Conservation (phyloP, 1,284 basidiomycete species). For the Microbotryum violaceum region DNA sequence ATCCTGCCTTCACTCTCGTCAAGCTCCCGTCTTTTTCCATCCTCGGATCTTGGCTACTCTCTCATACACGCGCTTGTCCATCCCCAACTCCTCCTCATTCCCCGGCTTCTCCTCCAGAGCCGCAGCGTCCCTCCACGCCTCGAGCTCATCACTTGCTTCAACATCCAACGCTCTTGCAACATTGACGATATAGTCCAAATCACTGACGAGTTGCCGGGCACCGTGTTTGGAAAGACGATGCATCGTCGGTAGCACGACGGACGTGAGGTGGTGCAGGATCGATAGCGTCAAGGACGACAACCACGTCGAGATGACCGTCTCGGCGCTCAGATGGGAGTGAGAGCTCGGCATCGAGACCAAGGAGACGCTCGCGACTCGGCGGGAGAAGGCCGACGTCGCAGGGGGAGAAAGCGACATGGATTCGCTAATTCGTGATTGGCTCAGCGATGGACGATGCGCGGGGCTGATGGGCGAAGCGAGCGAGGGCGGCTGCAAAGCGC, state of each 20-base stretch:
- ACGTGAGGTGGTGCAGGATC: conserved; percentile 64
- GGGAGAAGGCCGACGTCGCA: conserved; percentile 7
- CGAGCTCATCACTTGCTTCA: conserved; percentile 48
- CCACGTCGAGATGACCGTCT: conserved; percentile 78
- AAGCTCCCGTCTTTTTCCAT: not conserved
- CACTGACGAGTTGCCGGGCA: conserved; percentile 73
- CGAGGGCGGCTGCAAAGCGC: conserved; percentile 25
- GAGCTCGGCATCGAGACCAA: conserved; percentile 17
- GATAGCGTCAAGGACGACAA: conserved; percentile 76
- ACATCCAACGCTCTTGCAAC: conserved; percentile 86
- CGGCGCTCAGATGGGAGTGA: conserved; percentile 49
- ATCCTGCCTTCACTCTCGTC: not conserved
- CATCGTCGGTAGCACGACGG: conserved; percentile 55
- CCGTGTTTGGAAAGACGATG: conserved; percentile 55
- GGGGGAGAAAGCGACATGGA: too few species aligned
- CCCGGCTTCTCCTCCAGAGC: conserved; percentile 24
- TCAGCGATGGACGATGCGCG: conserved; percentile 15
- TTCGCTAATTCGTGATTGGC: not conserved
- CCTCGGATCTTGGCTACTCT: conserved; percentile 19
- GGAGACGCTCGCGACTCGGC: conserved; percentile 37
- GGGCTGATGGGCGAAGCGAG: conserved; percentile 2
- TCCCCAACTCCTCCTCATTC: not conserved
- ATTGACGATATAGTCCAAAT: conserved; percentile 80
- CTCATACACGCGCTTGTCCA: conserved; percentile 15
- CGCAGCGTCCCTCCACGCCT: conserved; percentile 29